Conservation (phyloP, 192 early-diverging fungal genomes). For the Backusella tuberculispora region DNA sequence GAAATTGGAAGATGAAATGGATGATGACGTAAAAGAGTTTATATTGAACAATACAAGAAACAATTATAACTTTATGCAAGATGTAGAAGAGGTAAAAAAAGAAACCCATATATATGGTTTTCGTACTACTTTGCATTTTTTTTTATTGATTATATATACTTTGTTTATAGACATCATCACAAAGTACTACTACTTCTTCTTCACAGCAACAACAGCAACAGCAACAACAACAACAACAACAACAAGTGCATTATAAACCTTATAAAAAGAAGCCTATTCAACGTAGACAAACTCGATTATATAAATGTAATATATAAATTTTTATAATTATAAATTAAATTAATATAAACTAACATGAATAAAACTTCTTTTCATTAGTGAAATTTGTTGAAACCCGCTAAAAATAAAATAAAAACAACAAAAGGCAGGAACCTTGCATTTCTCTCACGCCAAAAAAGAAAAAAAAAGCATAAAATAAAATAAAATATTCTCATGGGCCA, state of each 20-base stretch:
- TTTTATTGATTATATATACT: not conserved
- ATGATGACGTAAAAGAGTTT: constrained; percentile 3
- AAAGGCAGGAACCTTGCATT: not conserved
- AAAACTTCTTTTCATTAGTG: constrained; percentile 5
- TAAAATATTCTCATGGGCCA: not conserved
- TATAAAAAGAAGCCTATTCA: constrained; percentile 25
- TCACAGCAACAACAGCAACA: not conserved
- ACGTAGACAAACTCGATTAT: constrained; percentile 18
- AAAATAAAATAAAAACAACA: not conserved
- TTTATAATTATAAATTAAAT: not conserved
- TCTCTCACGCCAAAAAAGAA: not conserved
- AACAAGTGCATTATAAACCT: not conserved
- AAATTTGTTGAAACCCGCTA: constrained; percentile 33
- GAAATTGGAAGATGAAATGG: not conserved
- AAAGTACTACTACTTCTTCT: not conserved
- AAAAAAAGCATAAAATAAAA: not conserved
- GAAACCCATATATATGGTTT: not conserved
- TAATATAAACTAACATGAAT: not conserved
- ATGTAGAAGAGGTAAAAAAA: constrained; percentile 1
- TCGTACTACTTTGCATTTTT: not conserved
- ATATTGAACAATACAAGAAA: not conserved
- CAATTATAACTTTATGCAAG: not conserved
- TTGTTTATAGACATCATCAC: not conserved
- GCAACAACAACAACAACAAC: not conserved
- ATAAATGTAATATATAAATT: constrained; percentile 20